A percentile compares a stretch with the other conserved stretches of the same genome.
These are phyloP conservation scores for Stachybotrys echinatus DNA, from an alignment of 2,329 filamentous ascomycete genomes.

Conservation along the genomic window DNA sequence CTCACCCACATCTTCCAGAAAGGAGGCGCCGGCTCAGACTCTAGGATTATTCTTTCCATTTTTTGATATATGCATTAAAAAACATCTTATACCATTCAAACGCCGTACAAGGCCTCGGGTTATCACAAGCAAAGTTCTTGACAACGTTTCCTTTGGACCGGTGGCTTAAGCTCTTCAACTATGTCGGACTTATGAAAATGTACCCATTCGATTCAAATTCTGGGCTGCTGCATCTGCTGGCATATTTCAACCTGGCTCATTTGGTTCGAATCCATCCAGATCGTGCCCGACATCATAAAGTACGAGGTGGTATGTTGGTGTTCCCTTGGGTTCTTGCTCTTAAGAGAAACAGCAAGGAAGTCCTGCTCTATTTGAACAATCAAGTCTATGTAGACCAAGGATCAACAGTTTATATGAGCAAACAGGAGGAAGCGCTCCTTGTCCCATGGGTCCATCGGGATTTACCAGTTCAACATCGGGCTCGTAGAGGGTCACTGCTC, in stretches of 20 bases:
- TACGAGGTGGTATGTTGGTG: slow-evolving; percentile 1
- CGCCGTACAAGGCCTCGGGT: rapidly evolving
- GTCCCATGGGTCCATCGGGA: no score
- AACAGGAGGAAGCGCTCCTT: no score
- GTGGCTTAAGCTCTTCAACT: neutral
- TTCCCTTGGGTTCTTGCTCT: slow-evolving; percentile 10
- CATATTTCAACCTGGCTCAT: slow-evolving; percentile 5
- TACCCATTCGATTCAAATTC: neutral
- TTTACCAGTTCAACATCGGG: no score
- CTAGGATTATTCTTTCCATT: slow-evolving; percentile 3
- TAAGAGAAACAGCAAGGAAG: neutral
- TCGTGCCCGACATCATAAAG: rapidly evolving
- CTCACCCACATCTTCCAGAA: neutral
- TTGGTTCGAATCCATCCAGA: neutral
- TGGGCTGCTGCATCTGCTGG: slow-evolving; percentile 8
- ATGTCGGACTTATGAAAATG: neutral
- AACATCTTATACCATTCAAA: slow-evolving; percentile 9
- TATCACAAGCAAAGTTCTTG: neutral
- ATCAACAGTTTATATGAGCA: no score
- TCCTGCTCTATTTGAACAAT: neutral
- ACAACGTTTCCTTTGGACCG: rapidly evolving
- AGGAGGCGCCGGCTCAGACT: neutral
- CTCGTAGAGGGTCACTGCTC: no score
- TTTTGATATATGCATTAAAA: slow-evolving; percentile 8
- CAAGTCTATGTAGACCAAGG: no score